Percentiles rank a stretch among this genome's conserved stretches.
phyloP scores from a whole-genome alignment of 371 early-diverging fungal species.

The Rhizomucor miehei region DNA sequence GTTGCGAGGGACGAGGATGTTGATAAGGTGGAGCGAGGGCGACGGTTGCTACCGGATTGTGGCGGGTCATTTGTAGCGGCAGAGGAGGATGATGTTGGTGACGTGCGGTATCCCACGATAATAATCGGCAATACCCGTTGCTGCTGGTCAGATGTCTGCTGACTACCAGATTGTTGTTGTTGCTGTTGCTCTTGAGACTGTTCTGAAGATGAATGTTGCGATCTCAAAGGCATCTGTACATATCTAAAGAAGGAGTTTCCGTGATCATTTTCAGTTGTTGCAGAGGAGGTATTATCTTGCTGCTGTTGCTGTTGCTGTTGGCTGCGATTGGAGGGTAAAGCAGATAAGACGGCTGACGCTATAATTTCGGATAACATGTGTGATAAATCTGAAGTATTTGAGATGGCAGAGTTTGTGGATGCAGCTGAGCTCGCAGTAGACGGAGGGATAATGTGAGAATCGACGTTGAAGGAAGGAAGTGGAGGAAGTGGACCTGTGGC shows the following conservation, averaged over 20 bases:
- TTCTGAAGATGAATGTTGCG: not conserved
- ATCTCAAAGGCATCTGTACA: conserved; percentile 14
- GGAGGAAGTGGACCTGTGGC: conserved; percentile 22
- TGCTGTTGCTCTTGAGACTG: conserved; percentile 2
- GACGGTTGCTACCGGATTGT: conserved; percentile 3
- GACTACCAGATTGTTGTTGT: conserved; percentile 7
- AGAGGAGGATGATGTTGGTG: conserved; percentile 3
- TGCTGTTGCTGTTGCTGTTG: conserved; percentile 14
- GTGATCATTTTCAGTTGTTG: not conserved
- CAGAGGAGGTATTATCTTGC: not conserved
- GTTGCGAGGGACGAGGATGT: conserved; percentile 26
- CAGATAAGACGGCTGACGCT: conserved; percentile 15
- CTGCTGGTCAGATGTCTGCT: conserved; percentile 1
- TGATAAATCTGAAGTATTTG: conserved; percentile 17
- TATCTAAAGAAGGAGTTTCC: conserved; percentile 12
- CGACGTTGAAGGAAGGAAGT: conserved; percentile 6
- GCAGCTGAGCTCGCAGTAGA: conserved; percentile 17
- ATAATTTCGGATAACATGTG: conserved; percentile 26
- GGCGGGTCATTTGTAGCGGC: not conserved
- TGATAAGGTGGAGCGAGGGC: conserved; percentile 21
- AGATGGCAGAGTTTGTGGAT: conserved; percentile 19
- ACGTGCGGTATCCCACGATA: conserved; percentile 21
- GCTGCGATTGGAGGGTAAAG: conserved; percentile 10
- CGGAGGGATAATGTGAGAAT: conserved; percentile 5
- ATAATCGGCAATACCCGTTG: conserved; percentile 15